Conservation (phyloP, 306 rosid genomes). For the Biancaea sappan region DNA sequence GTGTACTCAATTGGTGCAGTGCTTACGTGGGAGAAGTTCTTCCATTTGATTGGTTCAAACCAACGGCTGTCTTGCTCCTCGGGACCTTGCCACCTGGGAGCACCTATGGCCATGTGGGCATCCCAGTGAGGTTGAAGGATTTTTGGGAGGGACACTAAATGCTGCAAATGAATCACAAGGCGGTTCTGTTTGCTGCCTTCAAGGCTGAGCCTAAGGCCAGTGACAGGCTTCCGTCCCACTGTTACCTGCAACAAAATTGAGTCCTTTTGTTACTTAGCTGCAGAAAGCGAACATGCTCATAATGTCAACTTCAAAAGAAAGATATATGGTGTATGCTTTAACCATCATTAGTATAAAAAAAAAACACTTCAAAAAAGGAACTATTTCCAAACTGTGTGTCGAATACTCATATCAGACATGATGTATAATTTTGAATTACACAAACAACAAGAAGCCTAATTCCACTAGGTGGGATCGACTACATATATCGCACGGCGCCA, state of each 20-base stretch:
- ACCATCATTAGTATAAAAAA: not conserved
- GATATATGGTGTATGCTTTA: not conserved
- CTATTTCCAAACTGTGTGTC: no score
- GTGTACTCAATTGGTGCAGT: constrained; percentile 89
- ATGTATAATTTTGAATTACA: no score
- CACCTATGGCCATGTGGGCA: constrained; percentile 87
- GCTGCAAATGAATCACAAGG: constrained; percentile 84
- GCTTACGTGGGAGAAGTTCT: constrained; percentile 97
- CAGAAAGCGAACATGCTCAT: constrained; percentile 9
- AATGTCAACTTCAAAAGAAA: not conserved
- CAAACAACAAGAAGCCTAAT: no score
- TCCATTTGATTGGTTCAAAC: constrained; percentile 98
- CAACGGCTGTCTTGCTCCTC: constrained; percentile 99
- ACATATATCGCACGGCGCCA: no score
- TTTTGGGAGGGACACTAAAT: constrained; percentile 87
- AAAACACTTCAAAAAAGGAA: no score
- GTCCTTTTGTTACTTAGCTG: constrained; percentile 13
- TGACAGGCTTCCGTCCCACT: constrained; percentile 92
- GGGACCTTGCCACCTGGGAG: constrained; percentile 96
- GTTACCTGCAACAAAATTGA: constrained; percentile 73
- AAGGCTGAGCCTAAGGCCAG: constrained; percentile 82
- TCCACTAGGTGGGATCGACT: no score
- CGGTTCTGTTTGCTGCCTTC: constrained; percentile 87
- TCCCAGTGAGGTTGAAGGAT: constrained; percentile 94
- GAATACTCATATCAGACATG: no score